Conservation (phyloP, 2,329 filamentous ascomycete species). For the Xylariaceae sp. region DNA sequence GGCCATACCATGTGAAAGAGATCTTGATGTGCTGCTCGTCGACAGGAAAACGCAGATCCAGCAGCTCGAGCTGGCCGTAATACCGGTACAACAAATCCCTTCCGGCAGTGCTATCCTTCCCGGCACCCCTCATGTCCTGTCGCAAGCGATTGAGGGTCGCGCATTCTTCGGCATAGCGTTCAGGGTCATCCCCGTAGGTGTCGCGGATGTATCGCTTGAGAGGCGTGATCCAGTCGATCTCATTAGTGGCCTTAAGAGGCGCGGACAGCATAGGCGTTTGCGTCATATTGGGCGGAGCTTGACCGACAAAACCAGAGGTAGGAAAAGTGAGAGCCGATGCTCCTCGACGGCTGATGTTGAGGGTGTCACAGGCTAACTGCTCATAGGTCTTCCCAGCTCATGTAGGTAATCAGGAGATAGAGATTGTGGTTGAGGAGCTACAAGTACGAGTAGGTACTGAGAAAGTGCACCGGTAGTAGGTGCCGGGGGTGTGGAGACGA, state of each 20-base stretch:
- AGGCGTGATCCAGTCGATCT: constrained; percentile 95
- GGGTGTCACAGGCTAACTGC: constrained; percentile 7
- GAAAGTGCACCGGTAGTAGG: not conserved
- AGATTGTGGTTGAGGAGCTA: constrained; percentile 7
- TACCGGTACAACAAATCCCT: constrained; percentile 93
- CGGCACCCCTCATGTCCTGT: constrained; percentile 97
- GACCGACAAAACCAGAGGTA: constrained; percentile 5
- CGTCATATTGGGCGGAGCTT: constrained; percentile 49
- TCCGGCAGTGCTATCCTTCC: constrained; percentile 91
- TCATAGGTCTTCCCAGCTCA: constrained; percentile 11
- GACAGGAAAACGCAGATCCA: constrained; percentile 92
- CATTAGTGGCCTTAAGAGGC: constrained; percentile 89
- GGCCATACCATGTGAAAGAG: constrained; percentile 83
- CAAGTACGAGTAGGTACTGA: constrained; percentile 3
- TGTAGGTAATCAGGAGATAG: not conserved
- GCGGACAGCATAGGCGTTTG: constrained; percentile 93
- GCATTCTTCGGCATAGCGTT: constrained; percentile 94
- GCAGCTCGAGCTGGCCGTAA: constrained; percentile 91
- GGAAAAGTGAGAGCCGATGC: constrained; percentile 14
- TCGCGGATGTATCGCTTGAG: constrained; percentile 90
- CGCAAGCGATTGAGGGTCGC: constrained; percentile 86
- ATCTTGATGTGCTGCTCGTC: constrained; percentile 99
- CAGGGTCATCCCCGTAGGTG: constrained; percentile 93
- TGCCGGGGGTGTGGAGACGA: constrained; percentile 17
- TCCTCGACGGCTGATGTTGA: constrained; percentile 8